Base-by-base conservation (phyloP, 176 grass and related monocot species). In the Oryza meyeriana region DNA sequence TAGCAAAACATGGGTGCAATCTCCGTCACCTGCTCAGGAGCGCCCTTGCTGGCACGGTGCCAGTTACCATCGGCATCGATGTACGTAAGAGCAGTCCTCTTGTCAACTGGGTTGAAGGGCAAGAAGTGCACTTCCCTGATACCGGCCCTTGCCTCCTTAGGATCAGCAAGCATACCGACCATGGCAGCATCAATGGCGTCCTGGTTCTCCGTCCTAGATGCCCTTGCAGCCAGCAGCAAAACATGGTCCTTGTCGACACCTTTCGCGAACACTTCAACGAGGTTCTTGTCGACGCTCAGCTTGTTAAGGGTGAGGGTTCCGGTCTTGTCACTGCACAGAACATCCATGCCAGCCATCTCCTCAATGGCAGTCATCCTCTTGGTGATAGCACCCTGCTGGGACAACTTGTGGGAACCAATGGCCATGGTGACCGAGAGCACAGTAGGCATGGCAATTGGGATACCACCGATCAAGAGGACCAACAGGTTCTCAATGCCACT, bases 291-390 rank as follows among this genome's bases (percentile, higher is more conserved):
- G 0, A 98, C 95, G 31, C 95, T 98, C 39, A 98, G 83, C 79
- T 98, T 98, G 88, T 98, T 98, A 8, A 98, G 84, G 47, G 95
- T 98, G 68, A 98, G 84, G 18, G 95, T 98, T 68, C 95, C 95
- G 0, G 95, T 98, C 86, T 98, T 98, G 33, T 98, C 95, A 42
- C 92, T 94, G 92, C 95, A 98, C 10, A 98, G 88, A 32, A 98
- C 95, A 12, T 98, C 95, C 95, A 98, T 98, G 11, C 95, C 95
- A 28, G 95, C 95, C 95, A 98, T 84, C 67, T 98, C 95, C 79
- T 98, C 95, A 25, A 98, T 98, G 72, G 95, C 95, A 31, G 95
- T 98, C 95, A 98, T 98, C 86, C 95, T 88, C 88, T 98, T 98
- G 26, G 95, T 98, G 88, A 98, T 98, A 12, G 95, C 95, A 36